Evolutionary conservation across 1,284 basidiomycete genomes (phyloP), one percentile per base, ranked within the genome.

Genomic region (Entoloma clypeatum): DNA sequence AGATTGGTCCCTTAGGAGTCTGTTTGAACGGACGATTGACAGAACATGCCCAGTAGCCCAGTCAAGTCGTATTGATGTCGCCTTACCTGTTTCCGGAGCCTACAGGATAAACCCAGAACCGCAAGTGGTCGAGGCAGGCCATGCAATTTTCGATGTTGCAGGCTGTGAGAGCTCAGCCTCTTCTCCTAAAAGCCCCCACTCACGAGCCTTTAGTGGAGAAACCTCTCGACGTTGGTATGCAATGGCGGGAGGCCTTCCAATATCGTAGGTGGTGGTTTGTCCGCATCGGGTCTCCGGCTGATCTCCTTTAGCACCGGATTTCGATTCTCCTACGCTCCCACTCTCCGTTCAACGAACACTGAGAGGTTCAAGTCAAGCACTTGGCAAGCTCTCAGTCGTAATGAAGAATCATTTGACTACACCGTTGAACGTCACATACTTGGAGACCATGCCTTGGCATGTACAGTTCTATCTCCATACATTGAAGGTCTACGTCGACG

Each of bases 371-470:
- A 83, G 80, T 37, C 94, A 95, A 58, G 85, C 77, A 17, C 77
- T 68, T 45, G 91, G 91, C 2, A 71, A 74, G 18, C 77, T 99
- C 11, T 74, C 76, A 23, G 63, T 95, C 5, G 70, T 73, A 16
- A 63, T 98, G 36, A 71, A 61, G 10, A 97, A 97, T 59, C 73
- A 79, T 39, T 67, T 69, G 13, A 55, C 72, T 5, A 51, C 60
- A 0, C 58, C 73, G 2, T 62, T 84, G 22, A 64, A 73, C 21
- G 72, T 84, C 0, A 63, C 86, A 6, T 97, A 95, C 65, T 75
- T 92, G 39, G 96, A 99, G 62, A 86, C 87, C 2, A 82, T 96
- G 72, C 95, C 95, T 3, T 96, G 92, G 83, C 85, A 93, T 57
- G 74, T 98, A 36, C 85, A 88, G 48, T 85, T 91, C 34, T 93